Evolutionary conservation across 805 yeast genomes (phyloP).

Genomic region (Saccharomycopsis sp.): DNA sequence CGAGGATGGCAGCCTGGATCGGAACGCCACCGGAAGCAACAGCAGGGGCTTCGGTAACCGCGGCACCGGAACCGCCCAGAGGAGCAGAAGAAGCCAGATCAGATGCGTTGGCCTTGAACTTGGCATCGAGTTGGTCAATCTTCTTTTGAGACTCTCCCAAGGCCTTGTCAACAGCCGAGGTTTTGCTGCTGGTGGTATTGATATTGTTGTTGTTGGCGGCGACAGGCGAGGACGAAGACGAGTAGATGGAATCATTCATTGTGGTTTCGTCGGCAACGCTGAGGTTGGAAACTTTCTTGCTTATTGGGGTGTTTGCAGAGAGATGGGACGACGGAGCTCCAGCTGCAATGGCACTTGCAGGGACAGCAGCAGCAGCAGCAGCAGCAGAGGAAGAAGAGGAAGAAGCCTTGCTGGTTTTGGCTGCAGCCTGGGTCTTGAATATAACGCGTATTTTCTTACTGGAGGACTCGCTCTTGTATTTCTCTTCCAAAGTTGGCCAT

Average conservation of each 20-base stretch:
- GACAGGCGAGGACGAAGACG: constrained; percentile 21
- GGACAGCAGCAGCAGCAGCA: constrained; percentile 23
- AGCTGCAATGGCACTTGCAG: constrained; percentile 2
- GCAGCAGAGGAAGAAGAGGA: constrained; percentile 21
- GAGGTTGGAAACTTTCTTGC: constrained; percentile 7
- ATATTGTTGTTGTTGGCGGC: too few species aligned
- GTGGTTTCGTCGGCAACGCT: constrained; percentile 18
- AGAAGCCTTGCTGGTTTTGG: constrained; percentile 15
- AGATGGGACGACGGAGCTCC: not conserved
- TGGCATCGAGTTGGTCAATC: constrained; percentile 36
- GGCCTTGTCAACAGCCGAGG: constrained; percentile 23
- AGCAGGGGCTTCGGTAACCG: constrained; percentile 22
- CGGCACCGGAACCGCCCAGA: constrained; percentile 5
- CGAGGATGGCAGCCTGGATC: constrained; percentile 43
- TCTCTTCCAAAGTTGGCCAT: constrained; percentile 68
- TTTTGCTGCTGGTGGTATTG: too few species aligned
- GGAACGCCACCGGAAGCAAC: constrained; percentile 42
- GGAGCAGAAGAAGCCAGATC: constrained; percentile 18
- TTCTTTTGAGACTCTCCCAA: constrained; percentile 34
- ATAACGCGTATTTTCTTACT: constrained; percentile 65
- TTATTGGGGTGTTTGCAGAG: constrained; percentile 1
- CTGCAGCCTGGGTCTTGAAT: constrained; percentile 24
- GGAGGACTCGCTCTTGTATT: constrained; percentile 43
- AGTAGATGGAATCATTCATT: constrained; percentile 23
- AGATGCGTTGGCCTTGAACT: constrained; percentile 34